These are phyloP conservation scores for Claviceps spartinae DNA, from an alignment of 2,329 filamentous ascomycete genomes.

Conservation along the genomic window DNA sequence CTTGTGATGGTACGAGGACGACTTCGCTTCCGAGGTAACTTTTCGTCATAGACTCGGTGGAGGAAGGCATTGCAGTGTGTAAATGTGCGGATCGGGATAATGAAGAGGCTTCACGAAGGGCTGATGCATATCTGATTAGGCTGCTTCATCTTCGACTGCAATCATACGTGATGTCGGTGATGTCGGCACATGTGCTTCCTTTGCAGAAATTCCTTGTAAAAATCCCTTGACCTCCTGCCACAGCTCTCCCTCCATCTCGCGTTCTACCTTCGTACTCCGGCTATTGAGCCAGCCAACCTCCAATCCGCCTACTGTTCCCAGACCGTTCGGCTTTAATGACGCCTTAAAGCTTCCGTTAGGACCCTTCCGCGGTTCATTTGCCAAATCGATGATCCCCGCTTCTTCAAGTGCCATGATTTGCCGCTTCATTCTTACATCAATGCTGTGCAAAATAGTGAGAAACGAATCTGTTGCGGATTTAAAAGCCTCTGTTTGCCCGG, in stretches of 20 bases:
- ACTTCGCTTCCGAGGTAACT: background rate
- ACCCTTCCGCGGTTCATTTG: constrained; percentile 19
- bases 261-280: constrained; percentile 65
- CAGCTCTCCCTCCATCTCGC: constrained; percentile 72
- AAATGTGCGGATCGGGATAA: background rate
- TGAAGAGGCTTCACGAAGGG: background rate
- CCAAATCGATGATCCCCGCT: constrained; percentile 54
- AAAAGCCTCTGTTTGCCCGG: constrained; percentile 42
- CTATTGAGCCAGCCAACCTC: constrained; percentile 88
- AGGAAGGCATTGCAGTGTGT: background rate
- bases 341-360: constrained; percentile 24
- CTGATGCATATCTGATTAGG: background rate
- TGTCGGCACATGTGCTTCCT: constrained; percentile 9
- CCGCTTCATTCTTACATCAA: constrained; percentile 58
- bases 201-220: constrained; percentile 24
- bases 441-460: constrained; percentile 56
- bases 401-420: constrained; percentile 67
- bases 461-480: constrained; percentile 51
- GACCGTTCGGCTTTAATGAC: constrained; percentile 39
- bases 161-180: background rate
- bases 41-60: background rate
- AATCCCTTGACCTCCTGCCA: constrained; percentile 37
- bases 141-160: background rate
- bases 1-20: background rate
- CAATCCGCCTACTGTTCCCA: constrained; percentile 44